Conservation (phyloP, 768 basidiomycete species). For the Tephrocybe sp. region DNA sequence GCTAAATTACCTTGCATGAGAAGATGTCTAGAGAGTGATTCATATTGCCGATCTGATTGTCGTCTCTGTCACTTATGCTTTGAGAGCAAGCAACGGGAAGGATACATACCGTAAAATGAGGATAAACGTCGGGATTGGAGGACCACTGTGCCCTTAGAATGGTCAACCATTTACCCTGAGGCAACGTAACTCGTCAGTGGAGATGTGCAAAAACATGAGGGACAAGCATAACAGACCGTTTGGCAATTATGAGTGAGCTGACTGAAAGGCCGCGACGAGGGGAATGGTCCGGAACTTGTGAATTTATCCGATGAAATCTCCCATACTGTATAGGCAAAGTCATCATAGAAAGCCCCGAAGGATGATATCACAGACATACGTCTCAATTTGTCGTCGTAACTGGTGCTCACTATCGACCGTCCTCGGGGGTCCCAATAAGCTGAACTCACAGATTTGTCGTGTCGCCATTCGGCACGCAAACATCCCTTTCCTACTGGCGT, state of each 20-base stretch:
- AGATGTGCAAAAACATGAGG: background rate
- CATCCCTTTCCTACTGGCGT: constrained; percentile 53
- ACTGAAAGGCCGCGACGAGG: constrained; percentile 62
- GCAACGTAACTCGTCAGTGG: background rate
- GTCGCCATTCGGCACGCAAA: constrained; percentile 65
- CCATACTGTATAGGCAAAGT: constrained; percentile 64
- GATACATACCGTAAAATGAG: constrained; percentile 76
- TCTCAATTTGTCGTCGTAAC: constrained; percentile 78
- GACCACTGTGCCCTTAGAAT: constrained; percentile 78
- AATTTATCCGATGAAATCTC: constrained; percentile 58
- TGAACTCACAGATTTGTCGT: constrained; percentile 77
- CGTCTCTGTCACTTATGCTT: background rate
- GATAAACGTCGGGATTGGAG: constrained; percentile 75
- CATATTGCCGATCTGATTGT: constrained; percentile 70
- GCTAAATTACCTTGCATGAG: constrained; percentile 64
- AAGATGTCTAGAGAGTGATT: constrained; percentile 75
- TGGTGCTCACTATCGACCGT: constrained; percentile 77
- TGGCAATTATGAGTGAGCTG: constrained; percentile 75
- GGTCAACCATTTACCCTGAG: constrained; percentile 81
- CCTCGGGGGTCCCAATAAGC: constrained; percentile 88
- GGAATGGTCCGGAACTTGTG: constrained; percentile 47
- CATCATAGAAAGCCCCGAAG: constrained; percentile 9
- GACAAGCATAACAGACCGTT: constrained; percentile 49
- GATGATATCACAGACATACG: constrained; percentile 42
- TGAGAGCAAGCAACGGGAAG: background rate